A percentile compares a stretch with the other conserved stretches of the same genome.
These are phyloP conservation scores for Kurtzmaniella quercitrusa DNA, from an alignment of 1,139 yeast species.

Conservation along the genomic window DNA sequence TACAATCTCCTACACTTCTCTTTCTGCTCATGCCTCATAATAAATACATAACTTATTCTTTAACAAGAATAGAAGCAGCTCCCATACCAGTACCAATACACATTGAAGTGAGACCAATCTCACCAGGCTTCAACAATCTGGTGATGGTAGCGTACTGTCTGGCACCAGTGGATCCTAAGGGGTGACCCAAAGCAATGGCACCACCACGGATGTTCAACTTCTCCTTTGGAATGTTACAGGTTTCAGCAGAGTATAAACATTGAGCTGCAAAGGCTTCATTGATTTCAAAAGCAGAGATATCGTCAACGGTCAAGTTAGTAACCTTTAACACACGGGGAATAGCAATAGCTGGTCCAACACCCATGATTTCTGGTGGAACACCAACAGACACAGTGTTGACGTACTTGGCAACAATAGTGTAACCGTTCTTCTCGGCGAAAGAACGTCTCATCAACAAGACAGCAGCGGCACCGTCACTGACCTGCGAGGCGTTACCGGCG, in stretches of 20 bases:
- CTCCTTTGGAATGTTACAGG: constrained; percentile 59
- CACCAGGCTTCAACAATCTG: constrained; percentile 73
- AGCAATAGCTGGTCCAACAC: constrained; percentile 93
- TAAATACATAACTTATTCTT: constrained; percentile 42
- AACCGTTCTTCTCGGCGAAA: constrained; percentile 70
- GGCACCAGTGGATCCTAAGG: constrained; percentile 94
- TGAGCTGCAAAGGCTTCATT: constrained; percentile 98
- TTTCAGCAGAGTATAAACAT: constrained; percentile 70
- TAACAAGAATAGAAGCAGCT: constrained; percentile 82
- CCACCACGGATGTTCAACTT: constrained; percentile 93
- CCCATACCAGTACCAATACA: constrained; percentile 99
- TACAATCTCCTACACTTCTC: too few species aligned
- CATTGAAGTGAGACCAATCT: constrained; percentile 90
- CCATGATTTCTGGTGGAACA: constrained; percentile 97
- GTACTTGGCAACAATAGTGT: constrained; percentile 68
- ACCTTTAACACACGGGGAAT: constrained; percentile 75
- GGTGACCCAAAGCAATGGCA: constrained; percentile 95
- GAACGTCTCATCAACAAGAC: constrained; percentile 83
- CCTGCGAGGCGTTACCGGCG: constrained; percentile 96
- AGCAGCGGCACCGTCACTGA: constrained; percentile 93
- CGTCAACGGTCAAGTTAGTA: constrained; percentile 58
- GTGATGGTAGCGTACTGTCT: constrained; percentile 88
- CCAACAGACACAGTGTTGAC: constrained; percentile 77
- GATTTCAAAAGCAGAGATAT: constrained; percentile 75
- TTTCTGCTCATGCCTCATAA: not conserved